Percentiles rank a stretch among this genome's conserved stretches.
Evolutionary conservation across 768 basidiomycete species (phyloP).

Genomic region (Tulasnella sp.): DNA sequence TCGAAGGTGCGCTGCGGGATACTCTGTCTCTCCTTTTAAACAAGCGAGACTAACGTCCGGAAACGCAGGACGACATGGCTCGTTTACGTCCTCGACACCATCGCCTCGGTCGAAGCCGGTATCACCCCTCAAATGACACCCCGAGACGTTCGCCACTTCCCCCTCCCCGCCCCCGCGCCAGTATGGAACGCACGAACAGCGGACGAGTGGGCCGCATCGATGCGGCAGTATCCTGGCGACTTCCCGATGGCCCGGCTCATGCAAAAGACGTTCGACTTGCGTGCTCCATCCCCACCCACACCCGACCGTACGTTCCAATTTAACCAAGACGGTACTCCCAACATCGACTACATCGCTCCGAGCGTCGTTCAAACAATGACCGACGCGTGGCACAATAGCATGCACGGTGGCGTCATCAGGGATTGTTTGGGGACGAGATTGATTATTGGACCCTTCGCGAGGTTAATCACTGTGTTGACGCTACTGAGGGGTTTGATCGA

Average conservation of each 20-base stretch:
- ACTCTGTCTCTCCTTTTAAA: neutral
- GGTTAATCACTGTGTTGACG: conserved; percentile 39
- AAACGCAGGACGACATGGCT: conserved; percentile 32
- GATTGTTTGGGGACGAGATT: conserved; percentile 29
- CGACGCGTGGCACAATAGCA: conserved; percentile 31
- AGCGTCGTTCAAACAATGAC: conserved; percentile 13
- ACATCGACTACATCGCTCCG: conserved; percentile 7
- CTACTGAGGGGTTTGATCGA: conserved; percentile 40
- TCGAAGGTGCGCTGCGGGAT: conserved; percentile 37
- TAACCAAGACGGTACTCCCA: neutral
- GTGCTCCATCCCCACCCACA: neutral
- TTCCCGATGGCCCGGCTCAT: conserved; percentile 34
- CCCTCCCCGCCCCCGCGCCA: conserved; percentile 41
- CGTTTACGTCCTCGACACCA: conserved; percentile 41
- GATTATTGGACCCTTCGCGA: conserved; percentile 40
- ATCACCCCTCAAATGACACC: conserved; percentile 37
- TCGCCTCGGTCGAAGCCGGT: conserved; percentile 40
- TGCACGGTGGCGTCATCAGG: neutral
- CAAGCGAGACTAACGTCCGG: neutral
- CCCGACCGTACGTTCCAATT: neutral
- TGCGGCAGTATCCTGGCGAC: conserved; percentile 35
- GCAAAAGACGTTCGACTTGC: conserved; percentile 25
- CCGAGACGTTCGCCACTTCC: conserved; percentile 38
- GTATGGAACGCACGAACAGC: conserved; percentile 41
- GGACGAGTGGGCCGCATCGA: conserved; percentile 37